Evolutionary conservation across 169 alveolate species (phyloP).

Genomic region (Amoebophrya sp.): DNA sequence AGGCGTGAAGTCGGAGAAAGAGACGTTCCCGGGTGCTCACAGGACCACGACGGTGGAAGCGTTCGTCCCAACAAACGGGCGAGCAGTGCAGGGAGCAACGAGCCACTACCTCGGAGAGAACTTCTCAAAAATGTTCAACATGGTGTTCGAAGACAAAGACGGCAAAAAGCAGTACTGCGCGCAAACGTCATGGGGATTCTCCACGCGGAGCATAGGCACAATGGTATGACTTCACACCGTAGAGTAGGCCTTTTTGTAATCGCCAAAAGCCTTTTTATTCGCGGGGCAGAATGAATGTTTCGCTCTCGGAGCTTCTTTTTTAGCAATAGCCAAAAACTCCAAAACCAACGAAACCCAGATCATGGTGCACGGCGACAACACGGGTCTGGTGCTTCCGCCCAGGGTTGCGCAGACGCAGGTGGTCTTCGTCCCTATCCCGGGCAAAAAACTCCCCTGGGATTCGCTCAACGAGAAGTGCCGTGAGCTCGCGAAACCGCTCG

Average conservation of each 20-base stretch:
- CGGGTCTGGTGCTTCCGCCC: conserved; percentile 97
- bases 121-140: conserved; percentile 95
- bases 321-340: no score
- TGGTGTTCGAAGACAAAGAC: conserved; percentile 81
- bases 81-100: conserved; percentile 93
- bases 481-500: conserved; percentile 43
- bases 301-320: no score
- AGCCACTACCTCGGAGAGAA: conserved; percentile 96
- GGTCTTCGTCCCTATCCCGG: conserved; percentile 86
- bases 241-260: no score
- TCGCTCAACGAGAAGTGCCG: conserved; percentile 24
- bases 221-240: no score
- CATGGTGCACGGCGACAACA: conserved; percentile 94
- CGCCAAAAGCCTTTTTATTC: no score
- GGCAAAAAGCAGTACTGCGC: conserved; percentile 74
- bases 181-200: conserved; percentile 99
- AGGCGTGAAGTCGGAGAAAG: conserved; percentile 86
- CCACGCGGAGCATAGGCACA: conserved; percentile 90
- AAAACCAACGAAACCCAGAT: no score
- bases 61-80: conserved; percentile 91
- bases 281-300: no score
- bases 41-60: conserved; percentile 93
- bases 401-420: conserved; percentile 85
- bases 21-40: conserved; percentile 99
- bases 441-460: conserved; percentile 45